Evolutionary conservation across 305 asterid species (phyloP), one percentile per base, ranked within the genome.

Genomic region (Solanum hybrid): DNA sequence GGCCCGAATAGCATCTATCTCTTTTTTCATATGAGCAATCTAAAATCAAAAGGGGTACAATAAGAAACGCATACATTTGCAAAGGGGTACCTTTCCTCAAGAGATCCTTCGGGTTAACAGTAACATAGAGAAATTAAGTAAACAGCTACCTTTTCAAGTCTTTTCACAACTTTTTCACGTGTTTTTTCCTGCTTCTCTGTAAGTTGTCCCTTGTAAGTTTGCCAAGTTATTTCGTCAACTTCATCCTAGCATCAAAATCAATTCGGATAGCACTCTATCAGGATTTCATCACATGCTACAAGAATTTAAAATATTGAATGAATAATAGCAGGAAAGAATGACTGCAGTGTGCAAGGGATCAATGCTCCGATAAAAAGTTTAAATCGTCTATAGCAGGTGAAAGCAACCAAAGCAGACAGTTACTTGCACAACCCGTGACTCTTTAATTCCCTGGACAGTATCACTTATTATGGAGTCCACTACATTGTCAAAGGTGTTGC

Each of bases 111-210:
- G 19, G 56, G 85, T 78, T 34, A 32, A 82, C 40, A 29, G 87
- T 85, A 85, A 85, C 31, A 51, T 19, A 85, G 76, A 56, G 40
- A 85, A 85, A 66, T 82, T 31, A 79, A 38, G 87, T 22, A 77
- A 89, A 32, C 76, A 73, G 73, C 32, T 85, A 95, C 99, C 99
- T 97, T 97, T 92, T 95, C 98, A 89, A 96, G 99, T 91, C 98
- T 95, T 92, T 97, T 97, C 77, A 97, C 81, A 88, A 97, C 98
- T 94, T 97, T 97, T 17, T 95, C 99, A 78, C 98, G 97, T 45
- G 99, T 97, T 94, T 97, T 97, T 92, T 93, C 98, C 94, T 97
- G 99, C 94, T 97, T 97, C 93, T 97, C 99, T 5, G 99, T 97
- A 24, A 97, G 98, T 92, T 94, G 98, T 60, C 99, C 99, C 93